Evolutionary conservation across 2,329 filamentous ascomycete species (phyloP), one percentile per base, ranked within the genome.

Genomic region (Aspergillus carbonarius): DNA sequence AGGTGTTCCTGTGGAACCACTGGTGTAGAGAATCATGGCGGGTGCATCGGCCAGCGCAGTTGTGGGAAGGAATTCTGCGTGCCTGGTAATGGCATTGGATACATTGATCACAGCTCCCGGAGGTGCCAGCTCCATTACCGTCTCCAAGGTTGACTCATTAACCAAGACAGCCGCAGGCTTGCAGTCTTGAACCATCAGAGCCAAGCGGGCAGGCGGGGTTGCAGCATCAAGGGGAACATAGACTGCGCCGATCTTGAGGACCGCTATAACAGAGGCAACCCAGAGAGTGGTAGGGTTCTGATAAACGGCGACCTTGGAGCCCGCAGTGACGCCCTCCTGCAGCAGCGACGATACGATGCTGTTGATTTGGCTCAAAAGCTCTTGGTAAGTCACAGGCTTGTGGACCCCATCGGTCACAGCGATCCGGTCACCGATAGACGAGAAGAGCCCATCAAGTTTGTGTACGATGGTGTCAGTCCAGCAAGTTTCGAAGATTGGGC

Each of bases 171-270:
- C 49, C 1, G 17, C 35, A 2, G 60, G 60, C 27, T 55, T 18
- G 30, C 53, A 56, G 30, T 44, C 48, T 4, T 52, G 8, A 9
- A 51, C 23, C 4, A 63, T 51, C 2, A 12, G 7, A 1, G 47
- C 12, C 1, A 59, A 48, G 1, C 62, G 59, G 2, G 37, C 6
- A 1, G 46, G 5, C 0, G 47, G 37, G 4, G 47, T 23, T 8
- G 27, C 5, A 5, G 18, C 4, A 54, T 83, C 82, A 0, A 83
- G 67, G 1, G 73, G 73, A 1, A 75, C 57, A 53, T 71, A 76
- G 3, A 63, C 53, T 5, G 30, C 71, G 1, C 79, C 79, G 10
- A 77, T 40, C 5, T 25, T 51, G 17, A 58, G 47, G 17, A 58
- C 44, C 1, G 59, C 59, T 4, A 61, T 46, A n/a, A 58, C 55